These are phyloP conservation scores for Colletotrichum plurivorum DNA, from an alignment of 2,329 filamentous ascomycete genomes.

Conservation along the genomic window DNA sequence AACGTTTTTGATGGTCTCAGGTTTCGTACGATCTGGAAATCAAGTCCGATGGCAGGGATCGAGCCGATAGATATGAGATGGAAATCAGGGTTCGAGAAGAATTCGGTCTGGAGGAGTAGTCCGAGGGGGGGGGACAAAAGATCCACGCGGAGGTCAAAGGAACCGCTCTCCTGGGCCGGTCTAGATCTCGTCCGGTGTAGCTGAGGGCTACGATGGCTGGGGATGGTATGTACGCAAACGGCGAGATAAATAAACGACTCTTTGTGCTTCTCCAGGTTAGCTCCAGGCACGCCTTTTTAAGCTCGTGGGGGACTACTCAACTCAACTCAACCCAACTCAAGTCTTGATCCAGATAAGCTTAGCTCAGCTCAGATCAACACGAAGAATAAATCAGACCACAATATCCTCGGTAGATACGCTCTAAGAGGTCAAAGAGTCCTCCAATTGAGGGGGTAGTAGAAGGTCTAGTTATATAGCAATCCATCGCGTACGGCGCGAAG, in stretches of 20 bases:
- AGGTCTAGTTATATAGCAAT: not conserved
- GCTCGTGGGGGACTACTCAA: not conserved
- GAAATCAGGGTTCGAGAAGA: no score
- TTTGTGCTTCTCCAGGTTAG: not conserved
- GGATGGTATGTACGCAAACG: not conserved
- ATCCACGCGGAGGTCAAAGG: not conserved
- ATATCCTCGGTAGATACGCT: slow-evolving; percentile 5
- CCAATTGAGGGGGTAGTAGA: not conserved
- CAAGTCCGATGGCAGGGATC: no score
- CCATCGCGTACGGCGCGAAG: not conserved
- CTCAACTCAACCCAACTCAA: not conserved
- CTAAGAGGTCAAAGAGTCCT: slow-evolving; percentile 8
- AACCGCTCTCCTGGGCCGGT: not conserved
- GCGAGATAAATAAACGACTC: not conserved
- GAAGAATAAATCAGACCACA: slow-evolving; percentile 1
- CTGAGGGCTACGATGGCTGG: not conserved
- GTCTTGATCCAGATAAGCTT: slow-evolving; percentile 8
- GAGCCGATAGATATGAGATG: no score
- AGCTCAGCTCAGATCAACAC: not conserved
- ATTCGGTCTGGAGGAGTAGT: no score
- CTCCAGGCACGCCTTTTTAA: not conserved
- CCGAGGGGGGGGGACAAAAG: not conserved
- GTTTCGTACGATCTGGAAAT: no score
- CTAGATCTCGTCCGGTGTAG: not conserved
- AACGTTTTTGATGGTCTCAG: no score